Conservation (phyloP, 441 rosid species). For the Hura crepitans region DNA sequence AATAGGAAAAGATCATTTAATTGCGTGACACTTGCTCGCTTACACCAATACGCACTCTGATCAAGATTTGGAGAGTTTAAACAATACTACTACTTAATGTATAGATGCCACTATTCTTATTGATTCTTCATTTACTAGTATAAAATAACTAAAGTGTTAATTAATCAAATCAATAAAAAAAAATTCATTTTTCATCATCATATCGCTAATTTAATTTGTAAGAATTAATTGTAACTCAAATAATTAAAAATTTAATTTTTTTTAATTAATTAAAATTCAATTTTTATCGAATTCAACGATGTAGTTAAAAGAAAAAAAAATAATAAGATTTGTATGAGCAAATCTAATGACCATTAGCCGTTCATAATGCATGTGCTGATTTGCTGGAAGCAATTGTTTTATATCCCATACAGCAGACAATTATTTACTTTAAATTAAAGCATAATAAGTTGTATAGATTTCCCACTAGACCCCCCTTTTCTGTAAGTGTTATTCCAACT, state of each 20-base stretch:
- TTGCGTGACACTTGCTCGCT: neutral
- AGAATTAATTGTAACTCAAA: no score
- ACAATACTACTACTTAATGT: no score
- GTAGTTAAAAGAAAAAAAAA: no score
- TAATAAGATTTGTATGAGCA: neutral
- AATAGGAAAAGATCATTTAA: neutral
- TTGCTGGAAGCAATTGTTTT: conserved; percentile 3
- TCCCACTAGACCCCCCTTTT: neutral
- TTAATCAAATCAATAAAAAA: no score
- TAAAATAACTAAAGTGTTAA: no score
- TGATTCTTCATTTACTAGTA: neutral
- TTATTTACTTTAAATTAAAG: neutral
- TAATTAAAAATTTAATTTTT: neutral
- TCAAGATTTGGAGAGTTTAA: neutral
- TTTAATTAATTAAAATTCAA: neutral
- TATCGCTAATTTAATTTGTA: no score
- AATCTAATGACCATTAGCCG: neutral
- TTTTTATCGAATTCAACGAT: no score
- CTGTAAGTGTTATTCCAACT: neutral
- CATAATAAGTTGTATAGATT: neutral
- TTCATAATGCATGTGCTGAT: neutral
- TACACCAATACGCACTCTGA: no score
- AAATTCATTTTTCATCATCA: no score
- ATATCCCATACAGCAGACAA: neutral
- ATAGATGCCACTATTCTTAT: neutral